A percentile compares a stretch with the other conserved stretches of the same genome.
These are phyloP conservation scores for Saccharomyces hybrid DNA, from an alignment of 1,139 yeast species.

Conservation along the genomic window DNA sequence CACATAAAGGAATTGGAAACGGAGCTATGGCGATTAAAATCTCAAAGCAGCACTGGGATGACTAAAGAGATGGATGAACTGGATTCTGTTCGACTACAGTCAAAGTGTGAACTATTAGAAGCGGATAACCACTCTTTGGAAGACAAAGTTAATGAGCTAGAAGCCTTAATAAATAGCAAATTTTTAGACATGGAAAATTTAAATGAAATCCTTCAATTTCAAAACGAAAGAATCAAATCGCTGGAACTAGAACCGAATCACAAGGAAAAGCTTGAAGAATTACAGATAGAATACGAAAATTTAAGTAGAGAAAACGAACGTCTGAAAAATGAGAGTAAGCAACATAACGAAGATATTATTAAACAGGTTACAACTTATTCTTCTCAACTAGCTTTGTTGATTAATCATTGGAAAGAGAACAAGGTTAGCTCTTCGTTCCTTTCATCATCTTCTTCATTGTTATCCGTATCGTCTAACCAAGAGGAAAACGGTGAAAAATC, in stretches of 20 bases:
- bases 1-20: conserved; percentile 42
- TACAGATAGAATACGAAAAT: conserved; percentile 41
- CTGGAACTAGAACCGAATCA: conserved; percentile 41
- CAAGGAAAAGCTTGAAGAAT: conserved; percentile 41
- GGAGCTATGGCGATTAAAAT: conserved; percentile 35
- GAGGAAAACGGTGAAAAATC: not conserved
- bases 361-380: conserved; percentile 16
- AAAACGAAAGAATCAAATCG: conserved; percentile 42
- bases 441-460: not conserved
- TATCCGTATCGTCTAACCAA: not conserved
- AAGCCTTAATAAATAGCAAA: conserved; percentile 50
- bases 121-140: conserved; percentile 41
- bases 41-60: not conserved
- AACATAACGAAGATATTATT: conserved; percentile 11
- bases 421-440: not conserved
- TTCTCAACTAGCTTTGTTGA: conserved; percentile 13
- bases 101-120: conserved; percentile 40
- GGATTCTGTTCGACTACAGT: conserved; percentile 36
- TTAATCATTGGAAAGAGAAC: conserved; percentile 15
- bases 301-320: conserved; percentile 42
- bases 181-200: conserved; percentile 46
- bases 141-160: conserved; percentile 41
- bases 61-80: conserved; percentile 1
- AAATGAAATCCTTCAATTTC: conserved; percentile 48
- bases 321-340: conserved; percentile 25